Base-by-base conservation (phyloP, 192 early-diverging fungal species). In the Coemansia sp. region DNA sequence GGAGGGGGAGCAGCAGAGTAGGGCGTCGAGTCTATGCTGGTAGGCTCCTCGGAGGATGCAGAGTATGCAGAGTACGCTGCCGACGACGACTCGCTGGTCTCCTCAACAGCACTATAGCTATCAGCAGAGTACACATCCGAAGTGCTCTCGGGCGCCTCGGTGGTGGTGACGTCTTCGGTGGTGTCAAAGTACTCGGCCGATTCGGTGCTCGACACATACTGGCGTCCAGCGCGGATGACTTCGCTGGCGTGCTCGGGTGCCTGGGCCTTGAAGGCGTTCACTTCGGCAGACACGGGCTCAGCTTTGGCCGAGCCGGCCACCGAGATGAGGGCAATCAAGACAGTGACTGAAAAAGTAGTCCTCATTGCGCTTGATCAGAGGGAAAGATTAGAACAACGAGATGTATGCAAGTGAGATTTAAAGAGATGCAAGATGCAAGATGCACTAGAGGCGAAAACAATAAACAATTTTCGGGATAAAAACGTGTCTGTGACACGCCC, bases 291-390 rank as follows among this genome's bases (percentile, higher is more conserved):
- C 31, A 25, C 42, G 57, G 20, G 31, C 5, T 59, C 32, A 7
- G 42, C 56, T 4, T 42, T n/a, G n/a, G 57, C 39, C n/a, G 56
- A 43, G 1, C 43, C 22, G 6, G 57, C 41, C 2, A 67, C 56
- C 11, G 56, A 15, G 56, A 36, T 58, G 9, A 67, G 43, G 9
- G 65, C 39, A 37, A 47, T 32, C 47, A 67, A 43, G 49, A 36
- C 56, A 15, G 57, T 36, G 6, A 67, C 24, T 12, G 65, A 59
- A 22, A 67, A 67, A 8, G 65, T 67, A 24, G 65, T 59, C 65
- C 35, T 67, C 43, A 59, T 67, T 29, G 45, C 0, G 42, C 8
- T 15, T 15, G 49, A 12, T 29, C 27, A 29, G n/a, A n/a, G n/a
- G n/a, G 4, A 25, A 31, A 53, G 17, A 12, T 15, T 32, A 6